Evolutionary conservation across 2,329 filamentous ascomycete species (phyloP), one percentile per base, ranked within the genome.

Genomic region (Chlorencoelia australis): DNA sequence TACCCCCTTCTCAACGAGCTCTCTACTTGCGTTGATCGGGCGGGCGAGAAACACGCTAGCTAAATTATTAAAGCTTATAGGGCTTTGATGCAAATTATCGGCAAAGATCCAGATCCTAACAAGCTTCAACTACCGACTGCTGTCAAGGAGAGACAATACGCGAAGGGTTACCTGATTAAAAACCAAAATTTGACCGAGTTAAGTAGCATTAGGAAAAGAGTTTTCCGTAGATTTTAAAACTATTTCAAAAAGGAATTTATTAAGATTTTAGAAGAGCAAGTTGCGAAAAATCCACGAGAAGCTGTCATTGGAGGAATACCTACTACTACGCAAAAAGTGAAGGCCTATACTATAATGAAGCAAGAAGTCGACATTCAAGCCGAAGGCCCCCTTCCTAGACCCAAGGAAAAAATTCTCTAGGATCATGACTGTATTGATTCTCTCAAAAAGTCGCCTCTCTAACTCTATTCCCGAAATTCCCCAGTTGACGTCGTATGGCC

Each of bases 251-350:
- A 75, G 51, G 73, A 81, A 45, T 95, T 94, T 59, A 78, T 82
- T 55, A 67, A 69, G 32, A 78, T 89, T 47, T 70, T 96, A 24
- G 84, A 94, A 55, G 70, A 67, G 7, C 67, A 82, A 26, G 81
- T 98, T 42, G 70, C 74, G 25, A 93, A 82, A 59, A 85, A 91
- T 55, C 87, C 88, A 2, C 76, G 81, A 37, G 88, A 95, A 55
- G 89, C 91, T 19, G 84, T 84, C 54, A 72, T 94, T 27, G 91
- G 91, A 41, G 91, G 91, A 46, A 75, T 87, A 26, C 91, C 91
- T 1, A 86, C 88, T 37, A 75, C 86, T 15, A 72, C 88, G 47
- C 94, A 84, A 66, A 94, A 94, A 63, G 81, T 95, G 54, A 85
- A 85, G 54, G 91, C 86, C 6, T 98, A 89, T 55, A 85, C n/a